phyloP scores from a whole-genome alignment of 2,329 filamentous ascomycete genomes.

The Cytospora schulzeri region DNA sequence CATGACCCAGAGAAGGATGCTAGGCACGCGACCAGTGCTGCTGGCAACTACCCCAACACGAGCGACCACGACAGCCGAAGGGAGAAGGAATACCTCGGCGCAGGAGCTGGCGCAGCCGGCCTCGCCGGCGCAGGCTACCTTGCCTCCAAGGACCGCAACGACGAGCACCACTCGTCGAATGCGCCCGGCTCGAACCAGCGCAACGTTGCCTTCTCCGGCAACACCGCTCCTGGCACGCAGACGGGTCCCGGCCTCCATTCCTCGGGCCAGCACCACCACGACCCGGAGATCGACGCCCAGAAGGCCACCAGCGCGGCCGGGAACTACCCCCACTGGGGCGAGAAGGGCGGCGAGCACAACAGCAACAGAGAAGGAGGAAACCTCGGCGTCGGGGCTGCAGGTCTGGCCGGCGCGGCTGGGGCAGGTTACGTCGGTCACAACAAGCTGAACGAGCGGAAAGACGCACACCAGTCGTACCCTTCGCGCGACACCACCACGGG shows the following conservation, averaged over 20 bases:
- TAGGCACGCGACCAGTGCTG: constrained; percentile 10
- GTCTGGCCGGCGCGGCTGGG: constrained; percentile 3
- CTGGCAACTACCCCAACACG: constrained; percentile 15
- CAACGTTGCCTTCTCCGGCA: neutral
- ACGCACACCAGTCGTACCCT: neutral
- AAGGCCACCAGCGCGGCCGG: constrained; percentile 9
- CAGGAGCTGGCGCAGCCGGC: constrained; percentile 16
- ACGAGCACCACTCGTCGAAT: neutral
- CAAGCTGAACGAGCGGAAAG: neutral
- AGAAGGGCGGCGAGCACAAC: constrained; percentile 5
- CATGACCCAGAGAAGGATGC: constrained; percentile 8
- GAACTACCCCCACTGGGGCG: constrained; percentile 7
- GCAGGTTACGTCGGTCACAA: neutral
- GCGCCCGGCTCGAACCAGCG: neutral
- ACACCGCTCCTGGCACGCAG: neutral
- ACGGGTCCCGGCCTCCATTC: neutral
- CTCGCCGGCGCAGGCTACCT: constrained; percentile 22
- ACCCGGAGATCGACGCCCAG: neutral
- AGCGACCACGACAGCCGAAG: constrained; percentile 7
- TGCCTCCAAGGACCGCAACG: neutral
- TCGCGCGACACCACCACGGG: neutral
- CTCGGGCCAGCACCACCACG: neutral
- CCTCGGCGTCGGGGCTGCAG: constrained; percentile 1
- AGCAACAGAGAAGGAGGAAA: neutral
- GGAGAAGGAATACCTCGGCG: neutral